phyloP scores from a whole-genome alignment of 1,284 basidiomycete genomes.

The Athelia psychrophila region DNA sequence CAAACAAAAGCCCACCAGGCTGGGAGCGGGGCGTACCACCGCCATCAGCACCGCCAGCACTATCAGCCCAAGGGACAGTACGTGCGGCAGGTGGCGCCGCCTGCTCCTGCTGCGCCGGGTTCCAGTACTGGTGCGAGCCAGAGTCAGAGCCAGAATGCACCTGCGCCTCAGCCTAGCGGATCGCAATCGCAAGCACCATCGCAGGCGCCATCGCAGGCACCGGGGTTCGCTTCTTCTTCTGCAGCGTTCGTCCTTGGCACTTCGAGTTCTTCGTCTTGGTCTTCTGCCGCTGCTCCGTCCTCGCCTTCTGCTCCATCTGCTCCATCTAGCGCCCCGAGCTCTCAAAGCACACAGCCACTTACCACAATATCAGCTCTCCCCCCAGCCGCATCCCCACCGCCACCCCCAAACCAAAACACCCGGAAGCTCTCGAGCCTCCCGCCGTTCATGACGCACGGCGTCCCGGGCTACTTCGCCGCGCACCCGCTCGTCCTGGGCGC shows the following conservation, averaged over 20 bases:
- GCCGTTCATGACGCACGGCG: not conserved
- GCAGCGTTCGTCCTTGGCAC: too few species aligned
- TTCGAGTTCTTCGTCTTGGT: not conserved
- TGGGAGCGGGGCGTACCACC: too few species aligned
- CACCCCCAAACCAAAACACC: not conserved
- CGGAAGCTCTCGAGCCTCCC: not conserved
- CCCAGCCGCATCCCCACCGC: not conserved
- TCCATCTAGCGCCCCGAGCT: not conserved
- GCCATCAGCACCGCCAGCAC: slow-evolving; percentile 11
- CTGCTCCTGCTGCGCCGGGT: not conserved
- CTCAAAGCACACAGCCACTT: not conserved
- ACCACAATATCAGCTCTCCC: not conserved
- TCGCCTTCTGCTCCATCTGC: not conserved
- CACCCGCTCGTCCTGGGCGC: too few species aligned
- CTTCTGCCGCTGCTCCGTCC: not conserved
- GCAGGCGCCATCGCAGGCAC: slow-evolving; percentile 9
- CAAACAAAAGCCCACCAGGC: not conserved
- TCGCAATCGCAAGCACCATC: slow-evolving; percentile 3
- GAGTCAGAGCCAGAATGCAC: not conserved
- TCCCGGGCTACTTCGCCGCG: too few species aligned
- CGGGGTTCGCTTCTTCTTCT: too few species aligned
- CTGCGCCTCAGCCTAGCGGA: slow-evolving; percentile 1
- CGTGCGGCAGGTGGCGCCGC: slow-evolving; percentile 11
- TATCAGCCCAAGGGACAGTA: slow-evolving; percentile 10
- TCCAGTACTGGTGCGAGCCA: too few species aligned